Conservation (phyloP, 1,284 basidiomycete genomes). For the Lignosus rhinocerotis region DNA sequence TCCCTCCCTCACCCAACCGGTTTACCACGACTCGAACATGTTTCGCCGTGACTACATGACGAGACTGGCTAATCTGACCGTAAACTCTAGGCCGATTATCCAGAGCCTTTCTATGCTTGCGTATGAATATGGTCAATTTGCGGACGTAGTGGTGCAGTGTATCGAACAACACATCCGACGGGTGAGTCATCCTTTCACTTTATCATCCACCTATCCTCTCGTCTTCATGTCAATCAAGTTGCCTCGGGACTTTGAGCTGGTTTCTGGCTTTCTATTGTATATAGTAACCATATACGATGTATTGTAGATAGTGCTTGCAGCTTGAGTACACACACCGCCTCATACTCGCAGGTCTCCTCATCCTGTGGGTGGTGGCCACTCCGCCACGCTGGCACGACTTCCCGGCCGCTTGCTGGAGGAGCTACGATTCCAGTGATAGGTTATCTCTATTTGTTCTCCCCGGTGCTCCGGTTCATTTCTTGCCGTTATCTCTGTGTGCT, state of each 20-base stretch:
- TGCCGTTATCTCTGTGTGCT: conserved; percentile 28
- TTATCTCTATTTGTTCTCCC: conserved; percentile 1
- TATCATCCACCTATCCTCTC: conserved; percentile 10
- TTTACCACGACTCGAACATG: conserved; percentile 63
- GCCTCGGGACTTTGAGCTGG: conserved; percentile 5
- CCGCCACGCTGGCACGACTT: conserved; percentile 3
- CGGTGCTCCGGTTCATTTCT: conserved; percentile 20
- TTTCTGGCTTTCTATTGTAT: background rate
- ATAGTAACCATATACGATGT: conserved; percentile 23
- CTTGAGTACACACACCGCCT: conserved; percentile 30
- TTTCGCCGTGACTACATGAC: conserved; percentile 82
- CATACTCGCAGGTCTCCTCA: conserved; percentile 3
- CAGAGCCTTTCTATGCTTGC: conserved; percentile 94
- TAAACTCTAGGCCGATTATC: conserved; percentile 97
- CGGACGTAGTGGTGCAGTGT: conserved; percentile 84
- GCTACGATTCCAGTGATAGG: conserved; percentile 14
- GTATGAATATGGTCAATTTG: conserved; percentile 80
- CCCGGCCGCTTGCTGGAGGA: conserved; percentile 15
- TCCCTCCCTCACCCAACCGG: conserved; percentile 35
- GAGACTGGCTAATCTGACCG: conserved; percentile 82
- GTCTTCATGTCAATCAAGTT: background rate
- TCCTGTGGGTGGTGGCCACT: background rate
- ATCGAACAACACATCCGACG: conserved; percentile 85
- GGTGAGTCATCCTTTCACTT: conserved; percentile 59
- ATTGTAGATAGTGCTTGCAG: conserved; percentile 27